Evolutionary conservation across 306 rosid species (phyloP).

Genomic region (Notholithocarpus densiflorus): DNA sequence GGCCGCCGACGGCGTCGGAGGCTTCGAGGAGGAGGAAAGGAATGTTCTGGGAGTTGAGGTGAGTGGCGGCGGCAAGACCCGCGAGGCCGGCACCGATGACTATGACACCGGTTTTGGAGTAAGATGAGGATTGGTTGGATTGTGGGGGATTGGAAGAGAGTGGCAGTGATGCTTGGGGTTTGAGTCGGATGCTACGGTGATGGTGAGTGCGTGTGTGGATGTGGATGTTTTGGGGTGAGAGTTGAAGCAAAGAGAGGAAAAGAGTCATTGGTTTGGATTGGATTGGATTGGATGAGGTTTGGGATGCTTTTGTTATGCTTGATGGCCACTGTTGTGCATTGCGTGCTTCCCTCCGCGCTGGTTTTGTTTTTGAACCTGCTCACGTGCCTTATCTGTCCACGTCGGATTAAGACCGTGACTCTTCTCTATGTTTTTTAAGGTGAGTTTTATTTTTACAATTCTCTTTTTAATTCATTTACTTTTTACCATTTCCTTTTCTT

Average conservation of each 20-base stretch:
- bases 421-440: too few species aligned
- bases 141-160: constrained; percentile 14
- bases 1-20: constrained; percentile 71
- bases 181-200: constrained; percentile 32
- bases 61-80: constrained; percentile 77
- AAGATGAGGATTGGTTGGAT: neutral
- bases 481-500: too few species aligned
- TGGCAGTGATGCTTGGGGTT: constrained; percentile 25
- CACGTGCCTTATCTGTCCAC: neutral
- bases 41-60: constrained; percentile 58
- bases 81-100: constrained; percentile 86
- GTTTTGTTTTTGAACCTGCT: neutral
- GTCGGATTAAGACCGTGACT: neutral
- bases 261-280: constrained; percentile 23
- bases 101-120: constrained; percentile 38
- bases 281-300: constrained; percentile 39
- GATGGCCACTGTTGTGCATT: neutral
- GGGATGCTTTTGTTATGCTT: neutral
- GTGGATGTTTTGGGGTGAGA: constrained; percentile 11
- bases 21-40: constrained; percentile 78
- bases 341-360: neutral
- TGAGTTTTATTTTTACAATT: too few species aligned
- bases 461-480: too few species aligned
- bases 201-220: too few species aligned
- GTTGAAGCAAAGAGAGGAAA: constrained; percentile 27